A percentile compares a stretch with the other conserved stretches of the same genome.
phyloP scores from a whole-genome alignment of 2,329 filamentous ascomycete species.

The Sarocladium oryzae region DNA sequence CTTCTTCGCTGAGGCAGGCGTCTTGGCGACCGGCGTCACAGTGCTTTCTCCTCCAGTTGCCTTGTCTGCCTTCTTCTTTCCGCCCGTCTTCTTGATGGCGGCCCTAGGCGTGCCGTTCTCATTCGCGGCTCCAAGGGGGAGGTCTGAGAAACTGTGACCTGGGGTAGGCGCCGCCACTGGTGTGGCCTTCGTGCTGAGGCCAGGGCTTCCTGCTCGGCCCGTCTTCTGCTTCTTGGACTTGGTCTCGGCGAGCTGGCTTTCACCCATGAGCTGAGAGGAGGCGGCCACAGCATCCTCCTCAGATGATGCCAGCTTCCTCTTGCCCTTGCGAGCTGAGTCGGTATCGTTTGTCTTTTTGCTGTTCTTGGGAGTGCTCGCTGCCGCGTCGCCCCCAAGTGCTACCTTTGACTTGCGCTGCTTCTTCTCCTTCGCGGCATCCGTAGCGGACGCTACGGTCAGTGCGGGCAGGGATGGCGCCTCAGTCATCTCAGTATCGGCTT shows the following conservation, averaged over 20 bases:
- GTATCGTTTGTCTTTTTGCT: constrained; percentile 6
- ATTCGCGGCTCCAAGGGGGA: constrained; percentile 16
- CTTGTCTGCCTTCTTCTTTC: constrained; percentile 14
- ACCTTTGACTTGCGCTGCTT: constrained; percentile 21
- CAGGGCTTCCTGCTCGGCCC: constrained; percentile 24
- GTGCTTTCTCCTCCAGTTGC: constrained; percentile 12
- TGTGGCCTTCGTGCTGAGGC: constrained; percentile 27
- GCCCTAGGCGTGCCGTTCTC: constrained; percentile 16
- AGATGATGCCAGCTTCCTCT: constrained; percentile 29
- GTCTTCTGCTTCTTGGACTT: constrained; percentile 37
- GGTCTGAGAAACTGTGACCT: constrained; percentile 14
- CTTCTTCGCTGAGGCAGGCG: constrained; percentile 12
- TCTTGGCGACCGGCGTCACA: constrained; percentile 15
- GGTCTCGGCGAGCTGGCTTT: constrained; percentile 27
- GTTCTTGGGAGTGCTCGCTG: constrained; percentile 14
- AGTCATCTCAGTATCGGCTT: constrained; percentile 39
- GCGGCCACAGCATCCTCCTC: constrained; percentile 31
- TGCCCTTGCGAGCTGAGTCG: constrained; percentile 13
- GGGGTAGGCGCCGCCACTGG: constrained; percentile 24
- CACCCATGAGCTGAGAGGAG: constrained; percentile 27
- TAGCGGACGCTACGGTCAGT: constrained; percentile 14
- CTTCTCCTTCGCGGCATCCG: constrained; percentile 24
- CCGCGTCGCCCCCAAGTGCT: constrained; percentile 5
- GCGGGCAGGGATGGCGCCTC: constrained; percentile 25
- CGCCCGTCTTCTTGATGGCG: constrained; percentile 11